phyloP scores from a whole-genome alignment of 495 filamentous ascomycete genomes.

The Aspergillus taichungensis region DNA sequence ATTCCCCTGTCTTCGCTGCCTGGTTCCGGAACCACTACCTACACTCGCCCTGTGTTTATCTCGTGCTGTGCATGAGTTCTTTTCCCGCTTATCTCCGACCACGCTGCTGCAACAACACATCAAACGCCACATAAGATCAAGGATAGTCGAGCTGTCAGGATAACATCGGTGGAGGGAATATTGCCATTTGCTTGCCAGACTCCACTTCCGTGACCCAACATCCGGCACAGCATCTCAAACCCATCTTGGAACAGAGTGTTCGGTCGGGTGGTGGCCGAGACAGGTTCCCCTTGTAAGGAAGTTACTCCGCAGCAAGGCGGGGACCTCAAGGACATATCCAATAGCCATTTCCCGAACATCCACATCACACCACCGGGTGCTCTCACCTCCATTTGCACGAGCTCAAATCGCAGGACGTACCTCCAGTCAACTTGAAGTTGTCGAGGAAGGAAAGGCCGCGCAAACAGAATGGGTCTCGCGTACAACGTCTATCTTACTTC shows the following conservation, averaged over 20 bases:
- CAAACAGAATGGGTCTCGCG: slow-evolving; percentile 70
- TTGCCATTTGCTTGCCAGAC: too few relatives aligned
- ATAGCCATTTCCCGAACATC: background rate
- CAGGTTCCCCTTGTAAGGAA: background rate
- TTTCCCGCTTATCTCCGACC: too few relatives aligned
- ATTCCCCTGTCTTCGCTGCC: too few relatives aligned
- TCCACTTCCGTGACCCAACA: background rate
- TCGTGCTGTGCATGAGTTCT: too few relatives aligned
- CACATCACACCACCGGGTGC: background rate
- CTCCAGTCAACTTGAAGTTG: slow-evolving; percentile 6
- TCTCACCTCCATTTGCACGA: slow-evolving; percentile 2
- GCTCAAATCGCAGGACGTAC: slow-evolving; percentile 12
- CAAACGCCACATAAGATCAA: too few relatives aligned
- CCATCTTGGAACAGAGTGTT: background rate
- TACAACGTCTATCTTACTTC: slow-evolving; percentile 95
- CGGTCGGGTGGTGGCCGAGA: background rate
- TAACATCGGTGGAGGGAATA: too few relatives aligned
- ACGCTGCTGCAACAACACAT: too few relatives aligned
- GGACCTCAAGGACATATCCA: slow-evolving; percentile 4
- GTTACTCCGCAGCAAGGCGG: slow-evolving; percentile 6
- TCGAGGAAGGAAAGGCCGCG: slow-evolving; percentile 7
- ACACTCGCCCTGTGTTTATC: too few relatives aligned
- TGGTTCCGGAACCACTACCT: too few relatives aligned
- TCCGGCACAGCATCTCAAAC: background rate
- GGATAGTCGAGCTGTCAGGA: too few relatives aligned